Percentiles rank a stretch among this genome's conserved stretches.
Evolutionary conservation across 129 eudicot species (phyloP).

Genomic region (Centaurea solstitialis): DNA sequence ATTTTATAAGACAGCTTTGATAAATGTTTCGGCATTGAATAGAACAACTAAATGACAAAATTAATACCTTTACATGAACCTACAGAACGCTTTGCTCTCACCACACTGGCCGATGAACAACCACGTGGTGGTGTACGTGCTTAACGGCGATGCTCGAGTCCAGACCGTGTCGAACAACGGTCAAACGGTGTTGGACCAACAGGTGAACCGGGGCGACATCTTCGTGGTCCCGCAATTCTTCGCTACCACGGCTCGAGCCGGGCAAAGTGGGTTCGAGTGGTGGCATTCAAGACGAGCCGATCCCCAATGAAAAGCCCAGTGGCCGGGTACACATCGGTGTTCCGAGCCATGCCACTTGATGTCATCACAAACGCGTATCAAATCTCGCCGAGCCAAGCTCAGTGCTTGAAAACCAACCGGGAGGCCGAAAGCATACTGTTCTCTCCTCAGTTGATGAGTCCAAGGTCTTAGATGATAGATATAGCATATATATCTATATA

Average conservation of each 20-base stretch:
- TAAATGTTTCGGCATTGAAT: too few relatives aligned
- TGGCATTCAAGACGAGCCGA: slow-evolving; percentile 67
- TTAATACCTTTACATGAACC: background rate
- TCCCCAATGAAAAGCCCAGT: slow-evolving; percentile 57
- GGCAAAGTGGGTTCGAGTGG: slow-evolving; percentile 67
- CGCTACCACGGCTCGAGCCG: slow-evolving; percentile 44
- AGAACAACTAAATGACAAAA: too few relatives aligned
- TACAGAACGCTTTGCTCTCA: slow-evolving; percentile 51
- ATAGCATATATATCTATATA: too few relatives aligned
- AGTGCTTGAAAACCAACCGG: slow-evolving; percentile 50
- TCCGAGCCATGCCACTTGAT: slow-evolving; percentile 65
- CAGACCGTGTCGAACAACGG: slow-evolving; percentile 54
- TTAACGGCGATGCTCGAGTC: slow-evolving; percentile 56
- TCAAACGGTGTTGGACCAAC: slow-evolving; percentile 47
- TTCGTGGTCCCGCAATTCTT: slow-evolving; percentile 73
- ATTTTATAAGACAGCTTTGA: too few relatives aligned
- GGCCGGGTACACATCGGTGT: slow-evolving; percentile 68
- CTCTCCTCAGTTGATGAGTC: slow-evolving; percentile 35
- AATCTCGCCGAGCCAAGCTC: slow-evolving; percentile 58
- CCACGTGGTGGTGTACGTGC: slow-evolving; percentile 57
- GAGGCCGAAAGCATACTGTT: slow-evolving; percentile 50
- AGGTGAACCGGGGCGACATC: slow-evolving; percentile 62
- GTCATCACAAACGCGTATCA: slow-evolving; percentile 54
- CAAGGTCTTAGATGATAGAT: background rate
- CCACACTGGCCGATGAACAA: slow-evolving; percentile 62